Base-by-base conservation (phyloP, 805 yeast genomes). In the Yamadazyma nakazawae region DNA sequence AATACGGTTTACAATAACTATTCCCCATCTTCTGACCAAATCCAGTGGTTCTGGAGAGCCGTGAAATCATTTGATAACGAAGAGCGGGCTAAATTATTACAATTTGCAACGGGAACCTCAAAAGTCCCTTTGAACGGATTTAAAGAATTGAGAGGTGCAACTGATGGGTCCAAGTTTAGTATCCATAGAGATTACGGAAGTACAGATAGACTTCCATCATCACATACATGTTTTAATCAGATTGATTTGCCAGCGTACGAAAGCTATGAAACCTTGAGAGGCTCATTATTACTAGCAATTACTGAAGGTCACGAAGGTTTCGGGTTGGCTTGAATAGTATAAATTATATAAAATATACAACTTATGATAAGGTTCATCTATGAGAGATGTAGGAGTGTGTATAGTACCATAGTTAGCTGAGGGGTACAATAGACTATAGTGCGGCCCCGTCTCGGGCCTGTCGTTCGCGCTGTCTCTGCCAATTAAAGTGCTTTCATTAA, bases 31-130 rank as follows among this genome's bases (percentile, higher is more conserved):
- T 87, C 96, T 2, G 82, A 88, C 26, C 97, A 91, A 61, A 84
- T 94, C 47, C 90, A 85, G 60, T 92, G 97, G 88, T 94, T 94
- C 68, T 94, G 99, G 99, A 76, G 97, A 61, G 96, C 97, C 1
- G 97, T 94, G 12, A 81, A 89, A 57, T 88, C 97, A 0, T 94
- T 94, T 67, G 97, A 89, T 58, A 79, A 79, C 14, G 99, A 94
- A 62, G 97, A 94, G 61, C 76, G 96, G 41, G 99, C 99, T 8
- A 91, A 90, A 61, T 69, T 94, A 53, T 70, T 94, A 48, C 99
- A 94, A 62, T 94, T 94, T 72, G 92, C 95, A 1, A 94, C 99
- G 0, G 99, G 99, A 50, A 92, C 99, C 0, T 84, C 95, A 51
- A 90, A 91, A 64, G 98, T 94, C 8, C 99, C 99, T 19, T 74